These are phyloP conservation scores for Yamadazyma philogaea DNA, from an alignment of 805 yeast genomes.

Conservation along the genomic window DNA sequence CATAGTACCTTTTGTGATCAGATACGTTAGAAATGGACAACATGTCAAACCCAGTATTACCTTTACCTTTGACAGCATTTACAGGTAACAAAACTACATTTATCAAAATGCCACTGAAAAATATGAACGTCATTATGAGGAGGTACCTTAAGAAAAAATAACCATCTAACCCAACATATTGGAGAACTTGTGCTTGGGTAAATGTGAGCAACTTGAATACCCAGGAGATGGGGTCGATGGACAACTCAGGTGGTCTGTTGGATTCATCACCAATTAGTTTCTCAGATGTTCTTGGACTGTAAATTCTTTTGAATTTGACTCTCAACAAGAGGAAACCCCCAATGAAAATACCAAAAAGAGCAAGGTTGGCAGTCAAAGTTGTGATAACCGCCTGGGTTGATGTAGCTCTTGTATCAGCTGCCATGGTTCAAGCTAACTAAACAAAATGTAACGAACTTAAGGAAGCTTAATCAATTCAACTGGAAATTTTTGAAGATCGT, in stretches of 20 bases:
- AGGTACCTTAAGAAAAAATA: conserved; percentile 84
- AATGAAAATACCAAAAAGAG: conserved; percentile 61
- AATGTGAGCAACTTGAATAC: conserved; percentile 57
- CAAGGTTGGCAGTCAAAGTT: conserved; percentile 64
- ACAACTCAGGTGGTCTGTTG: conserved; percentile 70
- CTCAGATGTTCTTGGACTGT: conserved; percentile 75
- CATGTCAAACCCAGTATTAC: conserved; percentile 65
- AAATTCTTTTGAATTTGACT: conserved; percentile 65
- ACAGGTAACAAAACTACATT: conserved; percentile 78
- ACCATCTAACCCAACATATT: conserved; percentile 92
- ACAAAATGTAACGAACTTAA: not conserved
- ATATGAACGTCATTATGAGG: conserved; percentile 49
- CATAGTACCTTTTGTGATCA: conserved; percentile 63
- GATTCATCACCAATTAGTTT: conserved; percentile 57
- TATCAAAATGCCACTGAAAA: conserved; percentile 44
- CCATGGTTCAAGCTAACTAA: not conserved
- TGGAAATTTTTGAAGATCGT: conserved; percentile 2
- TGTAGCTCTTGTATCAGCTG: conserved; percentile 14
- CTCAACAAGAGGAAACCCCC: conserved; percentile 63
- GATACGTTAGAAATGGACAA: conserved; percentile 76
- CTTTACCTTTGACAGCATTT: conserved; percentile 57
- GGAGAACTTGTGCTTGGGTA: conserved; percentile 71
- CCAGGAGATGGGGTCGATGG: conserved; percentile 72
- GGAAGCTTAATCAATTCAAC: not conserved
- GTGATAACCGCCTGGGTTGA: conserved; percentile 77